Conservation (phyloP, 2,329 filamentous ascomycete species). For the Penicillium sp. region DNA sequence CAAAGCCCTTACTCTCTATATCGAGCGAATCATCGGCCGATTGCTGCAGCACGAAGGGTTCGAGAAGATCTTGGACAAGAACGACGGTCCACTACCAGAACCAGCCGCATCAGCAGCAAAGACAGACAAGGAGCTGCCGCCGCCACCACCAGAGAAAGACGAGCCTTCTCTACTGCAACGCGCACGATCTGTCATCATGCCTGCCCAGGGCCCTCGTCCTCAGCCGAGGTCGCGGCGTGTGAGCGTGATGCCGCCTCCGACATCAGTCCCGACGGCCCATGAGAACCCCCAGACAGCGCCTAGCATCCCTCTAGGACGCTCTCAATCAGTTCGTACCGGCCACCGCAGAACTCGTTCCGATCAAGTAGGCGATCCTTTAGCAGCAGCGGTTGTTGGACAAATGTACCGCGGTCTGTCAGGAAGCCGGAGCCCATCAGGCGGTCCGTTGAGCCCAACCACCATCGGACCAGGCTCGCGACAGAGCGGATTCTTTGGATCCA, state of each 20-base stretch:
- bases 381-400: constrained; percentile 74
- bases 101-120: constrained; percentile 37
- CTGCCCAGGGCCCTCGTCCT: constrained; percentile 34
- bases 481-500: constrained; percentile 36
- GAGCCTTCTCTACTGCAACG: constrained; percentile 53
- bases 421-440: constrained; percentile 39
- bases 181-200: constrained; percentile 56
- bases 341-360: constrained; percentile 51
- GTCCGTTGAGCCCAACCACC: constrained; percentile 53
- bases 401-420: constrained; percentile 71
- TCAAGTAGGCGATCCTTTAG: constrained; percentile 41
- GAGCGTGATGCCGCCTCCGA: constrained; percentile 40
- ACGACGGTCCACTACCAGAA: constrained; percentile 46
- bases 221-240: constrained; percentile 44
- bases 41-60: constrained; percentile 92
- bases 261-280: constrained; percentile 33
- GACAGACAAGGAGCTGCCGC: constrained; percentile 79
- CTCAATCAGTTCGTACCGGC: constrained; percentile 35
- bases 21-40: constrained; percentile 98
- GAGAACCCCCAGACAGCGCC: constrained; percentile 47
- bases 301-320: constrained; percentile 44
- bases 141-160: constrained; percentile 60
- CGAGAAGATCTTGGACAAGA: constrained; percentile 85
- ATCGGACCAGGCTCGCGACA: constrained; percentile 39
- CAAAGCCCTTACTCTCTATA: constrained; percentile 94